Evolutionary conservation across 495 filamentous ascomycete species (phyloP).

Genomic region (Hypoxylon subgilvum): DNA sequence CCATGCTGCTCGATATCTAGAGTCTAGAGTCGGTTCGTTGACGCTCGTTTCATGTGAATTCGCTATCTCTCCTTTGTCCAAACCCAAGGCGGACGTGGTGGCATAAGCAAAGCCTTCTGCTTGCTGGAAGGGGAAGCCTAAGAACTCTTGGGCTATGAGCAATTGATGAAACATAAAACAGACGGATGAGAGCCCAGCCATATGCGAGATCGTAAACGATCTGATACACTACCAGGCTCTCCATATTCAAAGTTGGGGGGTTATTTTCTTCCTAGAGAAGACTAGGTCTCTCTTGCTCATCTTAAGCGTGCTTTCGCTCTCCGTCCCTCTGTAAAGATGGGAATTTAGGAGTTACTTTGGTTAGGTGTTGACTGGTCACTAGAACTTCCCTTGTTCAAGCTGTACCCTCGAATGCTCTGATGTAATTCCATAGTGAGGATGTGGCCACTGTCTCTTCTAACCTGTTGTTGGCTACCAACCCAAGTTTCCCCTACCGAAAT

Average conservation of each 20-base stretch:
- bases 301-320: constrained; percentile 34
- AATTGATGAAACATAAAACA: constrained; percentile 33
- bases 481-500: constrained; percentile 28
- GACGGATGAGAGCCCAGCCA: constrained; percentile 31
- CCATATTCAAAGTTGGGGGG: constrained; percentile 36
- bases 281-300: constrained; percentile 29
- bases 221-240: constrained; percentile 19
- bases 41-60: constrained; percentile 19
- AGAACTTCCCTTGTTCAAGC: constrained; percentile 40
- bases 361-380: constrained; percentile 38
- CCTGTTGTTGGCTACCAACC: constrained; percentile 31
- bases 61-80: constrained; percentile 31
- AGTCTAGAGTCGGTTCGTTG: constrained; percentile 19
- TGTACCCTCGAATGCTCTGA: constrained; percentile 24
- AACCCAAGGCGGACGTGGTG: constrained; percentile 27
- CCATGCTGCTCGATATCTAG: constrained; percentile 30
- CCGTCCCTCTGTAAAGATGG: constrained; percentile 35
- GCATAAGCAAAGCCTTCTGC: constrained; percentile 11
- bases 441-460: constrained; percentile 27
- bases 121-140: constrained; percentile 17
- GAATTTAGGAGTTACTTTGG: constrained; percentile 43
- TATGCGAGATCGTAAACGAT: constrained; percentile 4
- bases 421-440: constrained; percentile 34
- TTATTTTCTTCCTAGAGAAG: constrained; percentile 8
- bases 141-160: constrained; percentile 31